Evolutionary conservation across 2,329 filamentous ascomycete species (phyloP).

Genomic region (Hypoxylon sp.): DNA sequence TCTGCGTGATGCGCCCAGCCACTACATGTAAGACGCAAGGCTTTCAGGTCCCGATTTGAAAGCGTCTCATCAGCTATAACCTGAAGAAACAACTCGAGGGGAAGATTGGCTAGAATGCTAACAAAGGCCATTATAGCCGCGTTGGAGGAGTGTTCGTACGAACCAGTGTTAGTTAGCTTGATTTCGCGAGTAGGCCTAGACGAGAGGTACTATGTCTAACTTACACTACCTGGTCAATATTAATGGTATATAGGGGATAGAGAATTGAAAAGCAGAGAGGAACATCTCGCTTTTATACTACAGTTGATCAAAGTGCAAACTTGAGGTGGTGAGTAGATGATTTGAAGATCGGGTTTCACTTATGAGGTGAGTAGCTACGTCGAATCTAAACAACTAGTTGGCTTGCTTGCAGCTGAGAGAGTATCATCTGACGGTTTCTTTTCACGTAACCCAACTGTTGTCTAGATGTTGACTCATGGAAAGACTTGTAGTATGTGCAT

Average conservation of each 20-base stretch:
- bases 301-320: background rate
- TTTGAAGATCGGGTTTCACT: too few species aligned
- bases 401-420: background rate
- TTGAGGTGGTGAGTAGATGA: background rate
- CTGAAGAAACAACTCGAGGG: background rate
- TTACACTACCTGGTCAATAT: too few species aligned
- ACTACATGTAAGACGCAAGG: constrained; percentile 2
- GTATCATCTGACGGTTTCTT: background rate
- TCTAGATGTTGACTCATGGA: background rate
- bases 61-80: background rate
- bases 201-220: background rate
- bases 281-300: background rate
- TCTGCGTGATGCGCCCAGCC: background rate
- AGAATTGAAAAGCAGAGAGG: background rate
- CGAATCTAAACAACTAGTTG: background rate
- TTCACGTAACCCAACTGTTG: background rate
- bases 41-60: background rate
- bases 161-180: background rate
- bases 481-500: background rate
- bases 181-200: background rate
- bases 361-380: background rate
- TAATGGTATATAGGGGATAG: background rate
- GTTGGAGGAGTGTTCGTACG: background rate
- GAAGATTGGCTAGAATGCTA: background rate
- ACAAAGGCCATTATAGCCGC: background rate